Base-by-base conservation (phyloP, 345 rosid genomes). In the Camelina neglecta region DNA sequence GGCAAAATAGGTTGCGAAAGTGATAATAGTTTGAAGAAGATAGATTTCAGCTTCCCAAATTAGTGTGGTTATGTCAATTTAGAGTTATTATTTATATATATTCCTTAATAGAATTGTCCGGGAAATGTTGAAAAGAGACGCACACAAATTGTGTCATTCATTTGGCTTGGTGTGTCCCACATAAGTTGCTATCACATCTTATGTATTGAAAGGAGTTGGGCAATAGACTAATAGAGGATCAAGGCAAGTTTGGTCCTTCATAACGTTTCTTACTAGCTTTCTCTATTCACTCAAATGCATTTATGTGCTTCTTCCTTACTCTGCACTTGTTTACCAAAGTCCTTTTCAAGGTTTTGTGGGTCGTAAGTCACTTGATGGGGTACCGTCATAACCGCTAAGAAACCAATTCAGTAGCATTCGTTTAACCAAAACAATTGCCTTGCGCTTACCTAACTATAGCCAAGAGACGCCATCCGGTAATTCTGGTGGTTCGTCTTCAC, bases 281-380 rank as follows among this genome's bases (percentile, higher is more conserved):
- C 16, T 44, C 16, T 44, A 7, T 33, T 71, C 36, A 60, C 24
- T 60, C 33, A 26, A 62, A 29, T 72, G 54, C 70, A 54, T 42
- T 73, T 54, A 31, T 42, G 13, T 73, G 35, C 47, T 60, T 26
- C 21, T 36, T 35, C 55, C 9, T n/a, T 4, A 35, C 38, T 64
- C 36, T 55, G 33, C 45, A 38, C 24, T 26, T 35, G 7, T 33
- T 16, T 38, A 3, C 18, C 38, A 8, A 51, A 29, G 35, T 73
- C 47, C 44, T 64, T 73, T 54, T 63, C 56, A 29, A 53, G 45
- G 70, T 55, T 44, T 2, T 20, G 56, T 73, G 73, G 73, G 73
- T 24, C 7, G n/a, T 68, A 8, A 7, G 63, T 42, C 55, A 54
- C 65, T 47, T 41, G 64, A 33, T 15, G 10, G 45, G 18, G 18